Conservation (phyloP, 2,329 filamentous ascomycete species). For the Ilyonectria mors-panacis region DNA sequence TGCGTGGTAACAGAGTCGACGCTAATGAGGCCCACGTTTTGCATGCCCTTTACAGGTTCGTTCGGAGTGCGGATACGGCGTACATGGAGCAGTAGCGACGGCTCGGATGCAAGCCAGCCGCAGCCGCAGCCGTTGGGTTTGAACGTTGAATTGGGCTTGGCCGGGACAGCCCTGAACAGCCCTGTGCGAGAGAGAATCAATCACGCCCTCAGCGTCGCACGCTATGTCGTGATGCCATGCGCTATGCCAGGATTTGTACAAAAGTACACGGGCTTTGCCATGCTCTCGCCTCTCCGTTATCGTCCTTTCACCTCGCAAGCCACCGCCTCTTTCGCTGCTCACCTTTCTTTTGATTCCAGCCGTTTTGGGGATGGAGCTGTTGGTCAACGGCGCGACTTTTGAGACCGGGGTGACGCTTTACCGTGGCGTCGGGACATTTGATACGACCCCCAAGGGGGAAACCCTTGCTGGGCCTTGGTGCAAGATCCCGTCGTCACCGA, state of each 20-base stretch:
- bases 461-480: conserved; percentile 5
- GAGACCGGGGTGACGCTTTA: conserved; percentile 1
- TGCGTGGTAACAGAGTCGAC: not conserved
- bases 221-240: not conserved
- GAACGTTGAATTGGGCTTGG: conserved; percentile 7
- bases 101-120: conserved; percentile 37
- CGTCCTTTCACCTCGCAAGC: not conserved
- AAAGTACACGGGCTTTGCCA: not conserved
- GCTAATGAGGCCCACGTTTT: conserved; percentile 20
- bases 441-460: conserved; percentile 9
- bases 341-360: conserved; percentile 21
- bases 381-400: conserved; percentile 8
- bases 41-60: not conserved
- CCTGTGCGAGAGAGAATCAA: no score
- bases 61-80: conserved; percentile 26
- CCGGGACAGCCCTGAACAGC: no score
- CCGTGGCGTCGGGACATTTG: conserved; percentile 24
- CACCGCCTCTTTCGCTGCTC: not conserved
- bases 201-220: not conserved
- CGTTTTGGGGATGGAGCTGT: conserved; percentile 1
- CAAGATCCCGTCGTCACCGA: conserved; percentile 11
- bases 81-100: conserved; percentile 39
- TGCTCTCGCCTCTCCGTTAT: not conserved
- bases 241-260: not conserved
- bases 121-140: conserved; percentile 20